Evolutionary conservation across 495 filamentous ascomycete species (phyloP).

Genomic region (Physcia stellaris): DNA sequence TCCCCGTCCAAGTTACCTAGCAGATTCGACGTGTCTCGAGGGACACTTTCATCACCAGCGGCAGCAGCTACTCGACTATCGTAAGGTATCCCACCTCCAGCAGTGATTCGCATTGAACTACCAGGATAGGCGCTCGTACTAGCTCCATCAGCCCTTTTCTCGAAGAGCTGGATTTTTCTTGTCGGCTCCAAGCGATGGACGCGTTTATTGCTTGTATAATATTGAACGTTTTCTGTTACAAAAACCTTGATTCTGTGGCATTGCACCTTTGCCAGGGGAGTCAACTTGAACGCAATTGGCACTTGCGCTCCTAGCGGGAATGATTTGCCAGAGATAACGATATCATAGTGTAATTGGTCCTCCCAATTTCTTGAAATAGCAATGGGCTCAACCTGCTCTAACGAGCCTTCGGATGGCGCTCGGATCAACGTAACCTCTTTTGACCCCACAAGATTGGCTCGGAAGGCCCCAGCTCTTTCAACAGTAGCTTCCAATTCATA

Average conservation of each 20-base stretch:
- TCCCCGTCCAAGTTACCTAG: conserved; percentile 65
- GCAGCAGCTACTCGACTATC: conserved; percentile 46
- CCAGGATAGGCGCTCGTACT: conserved; percentile 64
- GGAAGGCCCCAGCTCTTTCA: conserved; percentile 84
- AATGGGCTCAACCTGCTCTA: conserved; percentile 92
- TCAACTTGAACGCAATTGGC: conserved; percentile 95
- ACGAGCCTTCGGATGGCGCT: conserved; percentile 76
- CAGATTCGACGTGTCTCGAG: conserved; percentile 48
- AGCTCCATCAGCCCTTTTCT: conserved; percentile 76
- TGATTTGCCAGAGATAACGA: conserved; percentile 96
- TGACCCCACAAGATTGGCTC: conserved; percentile 70
- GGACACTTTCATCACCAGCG: conserved; percentile 42
- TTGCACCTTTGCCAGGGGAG: conserved; percentile 89
- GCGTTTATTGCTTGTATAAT: conserved; percentile 76
- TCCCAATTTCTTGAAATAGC: conserved; percentile 96
- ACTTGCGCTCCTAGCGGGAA: conserved; percentile 88
- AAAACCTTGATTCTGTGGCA: conserved; percentile 93
- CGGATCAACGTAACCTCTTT: conserved; percentile 81
- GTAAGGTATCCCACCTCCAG: conserved; percentile 68
- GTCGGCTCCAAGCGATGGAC: conserved; percentile 77
- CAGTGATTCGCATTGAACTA: conserved; percentile 64
- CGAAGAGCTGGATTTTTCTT: conserved; percentile 75
- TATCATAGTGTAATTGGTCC: conserved; percentile 96
- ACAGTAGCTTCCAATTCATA: conserved; percentile 84
- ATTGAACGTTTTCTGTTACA: conserved; percentile 88